Conservation (phyloP, 495 filamentous ascomycete genomes). For the Collariella sp. region DNA sequence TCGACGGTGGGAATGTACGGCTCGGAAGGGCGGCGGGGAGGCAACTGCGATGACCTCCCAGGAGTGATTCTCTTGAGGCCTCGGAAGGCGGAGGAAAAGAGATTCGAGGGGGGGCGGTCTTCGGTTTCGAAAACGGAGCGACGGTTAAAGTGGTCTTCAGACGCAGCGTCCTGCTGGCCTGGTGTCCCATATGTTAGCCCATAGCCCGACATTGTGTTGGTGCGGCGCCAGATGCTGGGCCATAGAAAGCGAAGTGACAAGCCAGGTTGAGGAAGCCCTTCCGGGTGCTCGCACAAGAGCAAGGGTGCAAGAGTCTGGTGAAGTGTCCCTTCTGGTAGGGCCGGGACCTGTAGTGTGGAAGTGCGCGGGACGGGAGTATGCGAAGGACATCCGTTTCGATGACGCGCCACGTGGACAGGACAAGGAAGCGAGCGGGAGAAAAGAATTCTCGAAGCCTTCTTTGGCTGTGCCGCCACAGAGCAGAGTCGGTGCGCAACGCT, state of each 20-base stretch:
- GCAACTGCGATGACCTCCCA: constrained; percentile 27
- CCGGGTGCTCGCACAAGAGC: background rate
- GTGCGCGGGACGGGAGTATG: too few species aligned
- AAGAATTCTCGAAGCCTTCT: background rate
- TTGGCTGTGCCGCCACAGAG: constrained; percentile 13
- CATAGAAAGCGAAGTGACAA: constrained; percentile 2
- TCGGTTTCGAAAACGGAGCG: constrained; percentile 34
- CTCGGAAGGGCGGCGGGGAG: constrained; percentile 25
- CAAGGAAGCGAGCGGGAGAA: background rate
- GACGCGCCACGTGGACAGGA: too few species aligned
- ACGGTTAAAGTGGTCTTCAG: constrained; percentile 22
- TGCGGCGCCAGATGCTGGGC: constrained; percentile 7
- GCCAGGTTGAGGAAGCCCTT: constrained; percentile 1
- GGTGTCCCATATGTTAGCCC: constrained; percentile 25
- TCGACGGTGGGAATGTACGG: constrained; percentile 15
- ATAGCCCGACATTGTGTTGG: constrained; percentile 22
- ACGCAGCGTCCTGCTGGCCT: constrained; percentile 20
- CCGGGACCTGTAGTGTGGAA: background rate
- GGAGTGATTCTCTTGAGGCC: constrained; percentile 42
- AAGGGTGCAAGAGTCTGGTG: background rate
- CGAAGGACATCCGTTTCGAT: background rate
- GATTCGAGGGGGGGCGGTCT: constrained; percentile 27
- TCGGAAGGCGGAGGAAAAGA: constrained; percentile 43
- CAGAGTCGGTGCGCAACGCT: constrained; percentile 15
- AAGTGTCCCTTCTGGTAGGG: background rate